phyloP scores from a whole-genome alignment of 805 yeast species.

The Candida vartiovaarae region DNA sequence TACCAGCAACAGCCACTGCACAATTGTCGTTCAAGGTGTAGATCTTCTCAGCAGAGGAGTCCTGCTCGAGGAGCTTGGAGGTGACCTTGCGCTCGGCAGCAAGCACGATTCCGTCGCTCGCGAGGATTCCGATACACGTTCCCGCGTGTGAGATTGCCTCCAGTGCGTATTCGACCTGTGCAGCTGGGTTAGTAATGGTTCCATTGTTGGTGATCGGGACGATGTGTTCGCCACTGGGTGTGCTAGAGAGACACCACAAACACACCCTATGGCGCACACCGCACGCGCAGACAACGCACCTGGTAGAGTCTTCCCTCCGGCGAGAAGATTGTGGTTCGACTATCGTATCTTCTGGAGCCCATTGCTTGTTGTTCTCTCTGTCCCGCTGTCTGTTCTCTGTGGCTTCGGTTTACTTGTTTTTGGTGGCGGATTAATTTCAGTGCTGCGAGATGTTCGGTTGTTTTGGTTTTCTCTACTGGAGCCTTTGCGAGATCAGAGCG shows the following conservation, averaged over 20 bases:
- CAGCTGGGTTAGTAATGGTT: slow-evolving; percentile 4
- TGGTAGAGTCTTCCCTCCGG: slow-evolving; percentile 98
- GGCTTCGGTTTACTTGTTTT: neutral
- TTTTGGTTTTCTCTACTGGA: neutral
- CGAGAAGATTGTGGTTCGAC: slow-evolving; percentile 96
- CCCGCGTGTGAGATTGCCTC: slow-evolving; percentile 98
- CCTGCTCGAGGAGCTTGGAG: slow-evolving; percentile 87
- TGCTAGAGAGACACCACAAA: neutral
- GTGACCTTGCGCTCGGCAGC: slow-evolving; percentile 97
- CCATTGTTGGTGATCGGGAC: neutral
- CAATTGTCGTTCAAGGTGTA: slow-evolving; percentile 77
- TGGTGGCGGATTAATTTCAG: neutral
- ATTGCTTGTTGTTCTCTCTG: slow-evolving; percentile 20
- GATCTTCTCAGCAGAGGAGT: slow-evolving; percentile 87
- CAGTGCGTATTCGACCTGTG: slow-evolving; percentile 83
- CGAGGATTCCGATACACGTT: slow-evolving; percentile 90
- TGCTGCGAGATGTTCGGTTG: neutral
- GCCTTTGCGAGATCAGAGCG: no score
- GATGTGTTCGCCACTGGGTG: neutral
- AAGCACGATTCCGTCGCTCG: slow-evolving; percentile 82
- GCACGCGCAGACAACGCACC: slow-evolving; percentile 27
- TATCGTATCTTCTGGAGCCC: slow-evolving; percentile 97
- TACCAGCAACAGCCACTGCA: slow-evolving; percentile 95
- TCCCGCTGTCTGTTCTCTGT: no score
- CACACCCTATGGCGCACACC: neutral